phyloP scores from a whole-genome alignment of 2,329 filamentous ascomycete species.

The Alternaria sp. region DNA sequence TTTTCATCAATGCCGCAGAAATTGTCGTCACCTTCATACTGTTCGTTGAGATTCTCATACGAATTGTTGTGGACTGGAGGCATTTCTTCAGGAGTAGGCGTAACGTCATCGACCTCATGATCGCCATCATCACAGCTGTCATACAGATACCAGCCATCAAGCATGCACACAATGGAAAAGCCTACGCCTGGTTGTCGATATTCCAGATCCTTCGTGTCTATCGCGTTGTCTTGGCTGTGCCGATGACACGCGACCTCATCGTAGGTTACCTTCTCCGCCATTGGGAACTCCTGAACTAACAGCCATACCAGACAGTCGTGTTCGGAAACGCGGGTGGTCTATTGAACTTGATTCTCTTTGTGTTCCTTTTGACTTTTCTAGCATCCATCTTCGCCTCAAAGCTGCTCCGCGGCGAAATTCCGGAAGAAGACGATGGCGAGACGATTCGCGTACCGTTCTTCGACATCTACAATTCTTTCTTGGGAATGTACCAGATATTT shows the following conservation, averaged over 20 bases:
- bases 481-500: slow-evolving; percentile 96
- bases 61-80: slow-evolving; percentile 80
- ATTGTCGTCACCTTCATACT: slow-evolving; percentile 78
- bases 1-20: slow-evolving; percentile 75
- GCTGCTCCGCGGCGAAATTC: slow-evolving; percentile 87
- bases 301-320: slow-evolving; percentile 65
- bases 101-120: slow-evolving; percentile 80
- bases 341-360: slow-evolving; percentile 91
- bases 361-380: slow-evolving; percentile 93
- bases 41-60: slow-evolving; percentile 80
- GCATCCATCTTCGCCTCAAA: slow-evolving; percentile 93
- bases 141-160: slow-evolving; percentile 86
- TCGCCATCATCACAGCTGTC: slow-evolving; percentile 81
- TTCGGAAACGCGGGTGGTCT: slow-evolving; percentile 92
- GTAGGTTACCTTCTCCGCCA: slow-evolving; percentile 45
- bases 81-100: slow-evolving; percentile 74
- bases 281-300: slow-evolving; percentile 23
- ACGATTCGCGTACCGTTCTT: slow-evolving; percentile 77
- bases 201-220: slow-evolving; percentile 95
- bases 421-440: slow-evolving; percentile 66
- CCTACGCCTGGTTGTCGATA: slow-evolving; percentile 86
- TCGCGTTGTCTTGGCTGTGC: slow-evolving; percentile 86
- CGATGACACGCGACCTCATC: slow-evolving; percentile 86
- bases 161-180: slow-evolving; percentile 63
- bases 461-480: slow-evolving; percentile 92